phyloP scores from a whole-genome alignment of 306 rosid genomes.

The Cyclanthera cordifolia region DNA sequence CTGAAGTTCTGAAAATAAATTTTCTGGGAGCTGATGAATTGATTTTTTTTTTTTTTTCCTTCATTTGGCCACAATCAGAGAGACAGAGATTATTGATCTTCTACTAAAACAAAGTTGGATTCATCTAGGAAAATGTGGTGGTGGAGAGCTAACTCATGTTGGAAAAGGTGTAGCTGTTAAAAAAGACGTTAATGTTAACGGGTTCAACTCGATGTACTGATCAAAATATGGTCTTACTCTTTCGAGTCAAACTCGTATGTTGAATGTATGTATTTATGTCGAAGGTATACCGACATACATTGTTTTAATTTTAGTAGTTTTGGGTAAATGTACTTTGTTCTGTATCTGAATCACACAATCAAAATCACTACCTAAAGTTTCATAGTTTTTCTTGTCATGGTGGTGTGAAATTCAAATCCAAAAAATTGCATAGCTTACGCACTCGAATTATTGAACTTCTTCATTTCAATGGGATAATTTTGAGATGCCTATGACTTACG shows the following conservation, averaged over 20 bases:
- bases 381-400: background rate
- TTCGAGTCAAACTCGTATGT: background rate
- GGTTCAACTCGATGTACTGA: slow-evolving; percentile 28
- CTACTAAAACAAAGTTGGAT: slow-evolving; percentile 17
- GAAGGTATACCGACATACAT: background rate
- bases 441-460: background rate
- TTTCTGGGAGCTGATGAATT: background rate
- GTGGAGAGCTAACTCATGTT: slow-evolving; percentile 4
- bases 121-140: slow-evolving; percentile 6
- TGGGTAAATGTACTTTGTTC: background rate
- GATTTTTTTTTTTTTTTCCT: background rate
- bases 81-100: slow-evolving; percentile 16
- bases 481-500: too few relatives aligned
- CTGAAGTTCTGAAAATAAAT: background rate
- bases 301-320: background rate
- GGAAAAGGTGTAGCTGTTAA: slow-evolving; percentile 30
- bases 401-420: background rate
- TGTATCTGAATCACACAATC: slow-evolving; percentile 4
- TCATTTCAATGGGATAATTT: background rate
- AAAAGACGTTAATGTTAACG: slow-evolving; percentile 48
- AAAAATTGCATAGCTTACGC: background rate
- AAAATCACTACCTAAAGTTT: background rate
- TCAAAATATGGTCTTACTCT: background rate
- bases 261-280: background rate
- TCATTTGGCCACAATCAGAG: slow-evolving; percentile 2